These are phyloP conservation scores for Fusarium palustre DNA, from an alignment of 2,329 filamentous ascomycete species.

Conservation along the genomic window DNA sequence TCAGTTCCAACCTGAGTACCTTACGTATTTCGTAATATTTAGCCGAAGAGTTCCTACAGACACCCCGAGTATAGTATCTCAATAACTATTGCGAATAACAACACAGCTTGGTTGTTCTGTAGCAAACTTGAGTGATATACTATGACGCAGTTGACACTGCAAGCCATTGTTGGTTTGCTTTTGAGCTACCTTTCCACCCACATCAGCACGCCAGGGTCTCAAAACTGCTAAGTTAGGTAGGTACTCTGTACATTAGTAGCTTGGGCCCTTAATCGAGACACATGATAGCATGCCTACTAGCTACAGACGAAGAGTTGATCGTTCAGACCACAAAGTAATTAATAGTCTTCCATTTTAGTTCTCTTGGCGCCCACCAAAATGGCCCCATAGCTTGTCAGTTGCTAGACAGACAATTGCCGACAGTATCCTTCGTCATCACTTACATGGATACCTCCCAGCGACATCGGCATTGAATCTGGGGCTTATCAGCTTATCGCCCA, in stretches of 20 bases:
- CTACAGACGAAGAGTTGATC: neutral
- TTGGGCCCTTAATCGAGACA: neutral
- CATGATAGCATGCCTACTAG: neutral
- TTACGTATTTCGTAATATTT: neutral
- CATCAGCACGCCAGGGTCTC: neutral
- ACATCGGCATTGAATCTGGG: conserved; percentile 39
- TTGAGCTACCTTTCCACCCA: neutral
- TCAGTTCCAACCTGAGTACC: neutral
- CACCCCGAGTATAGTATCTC: too few species aligned
- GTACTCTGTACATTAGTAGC: too few species aligned
- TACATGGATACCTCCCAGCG: conserved; percentile 20
- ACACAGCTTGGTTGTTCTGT: neutral
- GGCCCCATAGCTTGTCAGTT: neutral
- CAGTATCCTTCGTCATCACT: conserved; percentile 18
- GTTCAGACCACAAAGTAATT: neutral
- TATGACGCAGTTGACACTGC: conserved; percentile 4
- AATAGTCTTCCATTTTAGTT: too few species aligned
- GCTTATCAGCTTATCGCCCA: conserved; percentile 47
- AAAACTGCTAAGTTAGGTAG: neutral
- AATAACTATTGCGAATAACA: neutral
- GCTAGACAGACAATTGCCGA: conserved; percentile 1
- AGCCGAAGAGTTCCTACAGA: neutral
- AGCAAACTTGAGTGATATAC: neutral
- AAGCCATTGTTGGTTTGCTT: neutral
- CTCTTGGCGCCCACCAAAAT: neutral